A percentile compares a stretch with the other conserved stretches of the same genome.
Conservation (phyloP, 805 yeast genomes). For the Candida loeiensis region DNA sequence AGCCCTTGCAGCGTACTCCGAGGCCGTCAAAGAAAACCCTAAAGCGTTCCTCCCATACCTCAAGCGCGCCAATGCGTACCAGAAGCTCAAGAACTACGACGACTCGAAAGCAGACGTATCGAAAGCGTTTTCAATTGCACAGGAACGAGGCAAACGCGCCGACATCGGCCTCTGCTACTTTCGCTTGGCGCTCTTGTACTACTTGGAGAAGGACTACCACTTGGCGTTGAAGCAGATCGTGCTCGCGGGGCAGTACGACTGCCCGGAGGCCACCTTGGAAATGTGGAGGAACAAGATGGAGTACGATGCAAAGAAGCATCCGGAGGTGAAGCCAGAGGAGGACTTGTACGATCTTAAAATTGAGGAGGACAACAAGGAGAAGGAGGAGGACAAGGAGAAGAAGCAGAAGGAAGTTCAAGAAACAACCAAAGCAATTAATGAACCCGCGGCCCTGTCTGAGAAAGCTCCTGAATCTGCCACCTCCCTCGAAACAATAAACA, state of each 20-base stretch:
- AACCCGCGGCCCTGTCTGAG: no score
- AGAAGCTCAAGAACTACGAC: constrained; percentile 46
- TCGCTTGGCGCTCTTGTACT: constrained; percentile 45
- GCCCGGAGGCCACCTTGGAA: constrained; percentile 44
- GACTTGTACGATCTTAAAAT: constrained; percentile 5
- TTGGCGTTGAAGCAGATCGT: constrained; percentile 41
- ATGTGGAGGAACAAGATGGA: constrained; percentile 45
- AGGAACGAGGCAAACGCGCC: constrained; percentile 41
- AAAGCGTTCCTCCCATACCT: constrained; percentile 45
- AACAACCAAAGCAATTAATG: neutral
- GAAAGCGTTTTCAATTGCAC: constrained; percentile 45
- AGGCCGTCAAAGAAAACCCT: constrained; percentile 41
- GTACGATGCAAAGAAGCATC: constrained; percentile 28
- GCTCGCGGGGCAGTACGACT: constrained; percentile 40
- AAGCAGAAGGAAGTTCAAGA: neutral
- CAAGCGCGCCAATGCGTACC: constrained; percentile 48
- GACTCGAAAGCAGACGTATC: constrained; percentile 45
- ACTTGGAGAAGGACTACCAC: constrained; percentile 38
- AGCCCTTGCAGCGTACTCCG: constrained; percentile 42
- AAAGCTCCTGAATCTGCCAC: neutral
- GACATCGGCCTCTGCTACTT: constrained; percentile 48
- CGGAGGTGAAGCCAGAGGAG: constrained; percentile 12
- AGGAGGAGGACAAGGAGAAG: neutral
- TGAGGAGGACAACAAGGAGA: constrained; percentile 4
- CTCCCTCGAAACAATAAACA: constrained; percentile 28